Base-by-base conservation (phyloP, 495 filamentous ascomycete genomes). In the Geoglossum glabrum region DNA sequence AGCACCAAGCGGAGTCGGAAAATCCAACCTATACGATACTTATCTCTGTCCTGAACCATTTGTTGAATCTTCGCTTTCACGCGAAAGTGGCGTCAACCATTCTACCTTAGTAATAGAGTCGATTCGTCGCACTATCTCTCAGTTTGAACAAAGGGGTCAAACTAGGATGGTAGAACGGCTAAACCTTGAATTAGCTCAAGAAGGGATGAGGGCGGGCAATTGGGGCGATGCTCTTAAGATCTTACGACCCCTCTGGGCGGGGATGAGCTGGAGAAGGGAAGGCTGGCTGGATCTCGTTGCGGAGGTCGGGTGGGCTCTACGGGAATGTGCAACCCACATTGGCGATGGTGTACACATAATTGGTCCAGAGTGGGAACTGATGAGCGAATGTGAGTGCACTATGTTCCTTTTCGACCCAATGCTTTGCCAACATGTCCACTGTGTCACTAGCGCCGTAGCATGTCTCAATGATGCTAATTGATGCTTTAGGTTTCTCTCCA, bases 1-100 rank as follows among this genome's bases (percentile, higher is more conserved):
- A 5, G 81, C 82, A 6, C 79, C 83, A 11, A 74, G 78, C n/a
- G 76, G 84, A 26, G 77, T 80, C 1, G 81, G 72, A 61, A 79
- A 84, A 54, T 77, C 79, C 13, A 82, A 82, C 60, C 73, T 77
- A 1, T 90, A 93, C 65, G 90, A 96, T 65, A 84, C 80, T 10
- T 96, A 94, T 67, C 79, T 96, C 64, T 89, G 83, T 27, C 83
- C 83, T 0, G 78, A 84, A 30, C 83, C 88, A 0, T 76, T 87
- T 59, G 68, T 83, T 54, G 90, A 95, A 66, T 78, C 70, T 52
- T 78, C 83, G 8, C 63, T 81, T 19, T 61, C 72, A 30, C 76
- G 73, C n/a, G 45, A 62, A 9, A 63, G 61, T 21, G 80, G 78
- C 1, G 76, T 81, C 59, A 73, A 87, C 61, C 85, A 92, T 66